These are phyloP conservation scores for Pigoraptor vietnamica DNA, from an alignment of 78 protist species.

Conservation along the genomic window DNA sequence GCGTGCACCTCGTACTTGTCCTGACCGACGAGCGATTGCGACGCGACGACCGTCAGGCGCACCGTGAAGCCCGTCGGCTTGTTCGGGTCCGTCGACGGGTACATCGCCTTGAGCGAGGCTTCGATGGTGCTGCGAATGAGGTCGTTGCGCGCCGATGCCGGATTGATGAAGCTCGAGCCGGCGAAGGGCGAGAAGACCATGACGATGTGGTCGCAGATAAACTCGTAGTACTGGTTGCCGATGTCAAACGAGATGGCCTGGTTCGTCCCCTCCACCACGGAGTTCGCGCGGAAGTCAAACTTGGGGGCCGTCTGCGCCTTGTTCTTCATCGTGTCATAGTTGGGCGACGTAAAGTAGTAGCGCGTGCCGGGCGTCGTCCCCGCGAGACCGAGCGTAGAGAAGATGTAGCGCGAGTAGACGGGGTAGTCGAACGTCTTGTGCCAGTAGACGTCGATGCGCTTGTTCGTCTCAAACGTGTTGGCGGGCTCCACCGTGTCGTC, in stretches of 20 bases:
- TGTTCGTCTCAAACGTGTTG: background rate
- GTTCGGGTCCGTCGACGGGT: background rate
- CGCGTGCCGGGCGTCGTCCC: background rate
- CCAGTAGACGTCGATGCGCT: background rate
- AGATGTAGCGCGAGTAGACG: background rate
- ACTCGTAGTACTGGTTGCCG: background rate
- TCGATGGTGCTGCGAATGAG: background rate
- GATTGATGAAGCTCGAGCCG: background rate
- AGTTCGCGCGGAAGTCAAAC: background rate
- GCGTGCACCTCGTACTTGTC: background rate
- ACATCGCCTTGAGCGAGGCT: background rate
- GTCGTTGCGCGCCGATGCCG: background rate
- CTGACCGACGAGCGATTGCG: background rate
- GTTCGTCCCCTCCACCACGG: background rate
- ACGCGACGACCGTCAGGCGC: background rate
- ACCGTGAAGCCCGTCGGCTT: background rate
- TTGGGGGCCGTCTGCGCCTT: background rate
- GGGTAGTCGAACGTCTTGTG: background rate
- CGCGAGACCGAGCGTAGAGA: background rate
- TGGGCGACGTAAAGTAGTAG: background rate
- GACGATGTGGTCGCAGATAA: background rate
- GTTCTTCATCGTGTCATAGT: background rate
- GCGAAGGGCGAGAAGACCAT: background rate
- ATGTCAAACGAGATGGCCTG: background rate
- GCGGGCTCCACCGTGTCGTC: no score